These are phyloP conservation scores for Haberlea rhodopensis DNA, from an alignment of 257 asterid genomes.

Conservation along the genomic window DNA sequence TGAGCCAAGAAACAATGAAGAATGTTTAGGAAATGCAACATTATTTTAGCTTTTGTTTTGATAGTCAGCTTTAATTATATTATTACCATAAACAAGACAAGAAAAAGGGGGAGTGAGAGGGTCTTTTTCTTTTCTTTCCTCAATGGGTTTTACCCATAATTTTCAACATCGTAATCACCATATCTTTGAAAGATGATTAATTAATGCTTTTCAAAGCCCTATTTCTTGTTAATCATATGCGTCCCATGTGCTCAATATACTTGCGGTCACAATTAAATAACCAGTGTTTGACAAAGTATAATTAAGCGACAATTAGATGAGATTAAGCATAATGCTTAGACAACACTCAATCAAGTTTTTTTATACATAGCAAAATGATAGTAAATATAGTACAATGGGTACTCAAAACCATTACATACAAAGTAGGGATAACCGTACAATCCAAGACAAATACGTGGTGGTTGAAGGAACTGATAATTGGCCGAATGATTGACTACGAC, in stretches of 20 bases:
- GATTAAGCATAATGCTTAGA: background rate
- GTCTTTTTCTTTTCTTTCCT: conserved; percentile 23
- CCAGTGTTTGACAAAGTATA: background rate
- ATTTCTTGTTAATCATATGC: conserved; percentile 44
- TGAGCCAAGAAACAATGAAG: conserved; percentile 23
- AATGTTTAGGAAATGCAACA: conserved; percentile 30
- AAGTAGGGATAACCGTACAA: too few relatives aligned
- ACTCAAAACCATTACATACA: too few relatives aligned
- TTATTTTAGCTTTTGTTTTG: conserved; percentile 22
- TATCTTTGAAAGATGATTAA: conserved; percentile 55
- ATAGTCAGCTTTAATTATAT: background rate
- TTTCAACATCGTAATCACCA: conserved; percentile 61
- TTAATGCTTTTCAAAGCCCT: conserved; percentile 42
- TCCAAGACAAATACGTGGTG: too few relatives aligned
- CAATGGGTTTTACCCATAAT: conserved; percentile 28
- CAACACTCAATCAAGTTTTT: too few relatives aligned
- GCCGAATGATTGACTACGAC: too few relatives aligned
- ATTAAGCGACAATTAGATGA: background rate
- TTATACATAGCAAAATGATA: too few relatives aligned
- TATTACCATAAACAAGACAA: conserved; percentile 21
- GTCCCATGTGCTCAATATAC: conserved; percentile 48
- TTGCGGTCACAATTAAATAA: background rate
- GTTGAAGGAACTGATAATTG: too few relatives aligned
- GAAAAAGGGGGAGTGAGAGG: conserved; percentile 17
- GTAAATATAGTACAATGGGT: too few relatives aligned